Conservation (phyloP, 2,329 filamentous ascomycete genomes). For the Arthrobotrys entomopaga region DNA sequence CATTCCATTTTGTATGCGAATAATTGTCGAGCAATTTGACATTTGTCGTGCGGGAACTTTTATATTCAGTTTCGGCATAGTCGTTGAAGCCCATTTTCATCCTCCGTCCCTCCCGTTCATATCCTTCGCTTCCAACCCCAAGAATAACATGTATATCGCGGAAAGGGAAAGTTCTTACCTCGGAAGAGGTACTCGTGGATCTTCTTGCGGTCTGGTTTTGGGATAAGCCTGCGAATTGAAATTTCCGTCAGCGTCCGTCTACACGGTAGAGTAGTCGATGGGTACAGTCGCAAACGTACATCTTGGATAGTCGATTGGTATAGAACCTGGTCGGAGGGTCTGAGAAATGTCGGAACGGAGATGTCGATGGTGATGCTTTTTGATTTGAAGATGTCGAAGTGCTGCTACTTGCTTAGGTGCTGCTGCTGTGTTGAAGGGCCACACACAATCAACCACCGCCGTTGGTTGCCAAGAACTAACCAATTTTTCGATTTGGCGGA, state of each 20-base stretch:
- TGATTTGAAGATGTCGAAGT: not conserved
- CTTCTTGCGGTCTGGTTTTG: slow-evolving; percentile 99
- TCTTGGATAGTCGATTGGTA: slow-evolving; percentile 49
- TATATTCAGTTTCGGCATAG: not conserved
- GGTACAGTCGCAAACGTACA: slow-evolving; percentile 44
- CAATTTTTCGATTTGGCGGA: slow-evolving; percentile 51
- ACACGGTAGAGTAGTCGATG: slow-evolving; percentile 10
- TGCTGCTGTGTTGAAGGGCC: slow-evolving; percentile 13
- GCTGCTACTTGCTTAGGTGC: too few relatives aligned
- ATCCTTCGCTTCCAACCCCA: slow-evolving; percentile 2
- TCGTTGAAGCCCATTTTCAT: not conserved
- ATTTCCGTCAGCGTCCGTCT: slow-evolving; percentile 57
- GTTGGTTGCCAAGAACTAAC: slow-evolving; percentile 28
- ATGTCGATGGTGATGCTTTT: slow-evolving; percentile 27
- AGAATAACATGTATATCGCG: slow-evolving; percentile 13
- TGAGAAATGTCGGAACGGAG: slow-evolving; percentile 29
- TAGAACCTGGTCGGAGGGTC: slow-evolving; percentile 40
- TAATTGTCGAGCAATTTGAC: slow-evolving; percentile 6
- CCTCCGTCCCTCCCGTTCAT: slow-evolving; percentile 1
- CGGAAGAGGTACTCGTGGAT: slow-evolving; percentile 99
- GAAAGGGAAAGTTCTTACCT: slow-evolving; percentile 65
- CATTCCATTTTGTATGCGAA: not conserved
- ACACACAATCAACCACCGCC: slow-evolving; percentile 36
- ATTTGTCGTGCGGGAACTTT: too few relatives aligned
- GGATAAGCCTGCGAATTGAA: slow-evolving; percentile 80